These are phyloP conservation scores for Pleodorina starrii DNA, from an alignment of 139 green algal species.

Conservation along the genomic window DNA sequence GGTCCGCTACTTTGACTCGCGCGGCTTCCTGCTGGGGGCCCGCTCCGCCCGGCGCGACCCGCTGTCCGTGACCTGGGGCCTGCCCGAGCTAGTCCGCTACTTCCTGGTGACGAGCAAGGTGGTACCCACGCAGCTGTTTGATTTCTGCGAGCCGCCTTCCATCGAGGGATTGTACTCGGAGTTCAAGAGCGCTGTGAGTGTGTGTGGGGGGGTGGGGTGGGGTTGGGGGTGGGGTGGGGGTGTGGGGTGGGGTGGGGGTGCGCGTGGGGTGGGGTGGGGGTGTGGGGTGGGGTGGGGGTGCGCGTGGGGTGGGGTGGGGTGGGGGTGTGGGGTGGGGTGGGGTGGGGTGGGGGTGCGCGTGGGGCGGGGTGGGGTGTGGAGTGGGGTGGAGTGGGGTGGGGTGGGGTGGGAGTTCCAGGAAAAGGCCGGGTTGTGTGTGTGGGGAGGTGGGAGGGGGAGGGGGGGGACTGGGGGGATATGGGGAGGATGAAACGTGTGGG, in stretches of 20 bases:
- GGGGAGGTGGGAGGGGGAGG: no score
- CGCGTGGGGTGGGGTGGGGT: neutral
- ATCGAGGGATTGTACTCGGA: slow-evolving; percentile 28
- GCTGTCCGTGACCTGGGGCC: slow-evolving; percentile 12
- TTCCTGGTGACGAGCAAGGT: slow-evolving; percentile 21
- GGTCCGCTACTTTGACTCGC: neutral
- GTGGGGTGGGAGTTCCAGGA: no score
- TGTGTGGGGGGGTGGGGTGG: neutral
- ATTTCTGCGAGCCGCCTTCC: slow-evolving; percentile 17
- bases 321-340: neutral
- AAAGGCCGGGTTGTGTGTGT: no score
- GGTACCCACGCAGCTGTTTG: slow-evolving; percentile 10
- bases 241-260: neutral
- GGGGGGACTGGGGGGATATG: no score
- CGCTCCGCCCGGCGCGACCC: neutral
- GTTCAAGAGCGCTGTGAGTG: neutral
- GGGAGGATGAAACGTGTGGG: no score
- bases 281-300: no score
- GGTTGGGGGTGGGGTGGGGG: neutral
- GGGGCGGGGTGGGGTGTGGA: neutral
- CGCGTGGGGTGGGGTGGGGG: neutral
- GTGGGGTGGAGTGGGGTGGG: no score
- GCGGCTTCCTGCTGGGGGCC: neutral
- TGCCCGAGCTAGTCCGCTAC: slow-evolving; percentile 37
- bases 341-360: neutral